phyloP scores from a whole-genome alignment of 2,329 filamentous ascomycete species.

The Verticillium albo-atrum region DNA sequence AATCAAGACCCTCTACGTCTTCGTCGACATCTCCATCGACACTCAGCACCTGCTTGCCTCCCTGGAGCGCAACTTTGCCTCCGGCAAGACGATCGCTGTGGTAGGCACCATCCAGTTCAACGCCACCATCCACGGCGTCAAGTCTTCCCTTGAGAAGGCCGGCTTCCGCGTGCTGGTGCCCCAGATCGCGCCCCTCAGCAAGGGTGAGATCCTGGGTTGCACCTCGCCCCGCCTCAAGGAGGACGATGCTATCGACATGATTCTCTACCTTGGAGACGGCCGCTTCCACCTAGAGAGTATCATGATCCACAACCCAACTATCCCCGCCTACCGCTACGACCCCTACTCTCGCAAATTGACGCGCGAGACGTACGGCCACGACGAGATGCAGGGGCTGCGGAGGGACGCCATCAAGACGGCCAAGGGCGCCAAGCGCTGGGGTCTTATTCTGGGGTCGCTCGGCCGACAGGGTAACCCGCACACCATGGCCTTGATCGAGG shows the following conservation, averaged over 20 bases:
- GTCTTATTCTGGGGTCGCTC: constrained; percentile 86
- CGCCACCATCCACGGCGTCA: constrained; percentile 85
- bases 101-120: constrained; percentile 99
- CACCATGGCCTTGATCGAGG: constrained; percentile 83
- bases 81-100: constrained; percentile 82
- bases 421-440: constrained; percentile 80
- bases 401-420: constrained; percentile 72
- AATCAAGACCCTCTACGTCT: constrained; percentile 96
- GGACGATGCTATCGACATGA: constrained; percentile 62
- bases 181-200: constrained; percentile 87
- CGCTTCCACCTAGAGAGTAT: constrained; percentile 95
- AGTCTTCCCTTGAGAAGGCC: constrained; percentile 70
- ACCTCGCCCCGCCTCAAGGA: constrained; percentile 72
- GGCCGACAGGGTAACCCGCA: constrained; percentile 94
- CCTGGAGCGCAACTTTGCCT: constrained; percentile 79
- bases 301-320: constrained; percentile 94
- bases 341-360: constrained; percentile 92
- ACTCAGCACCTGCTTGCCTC: constrained; percentile 81
- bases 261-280: constrained; percentile 88
- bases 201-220: constrained; percentile 96
- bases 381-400: constrained; percentile 81
- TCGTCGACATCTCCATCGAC: constrained; percentile 97
- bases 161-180: constrained; percentile 85
- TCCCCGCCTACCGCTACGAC: constrained; percentile 94
- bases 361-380: constrained; percentile 85